A percentile compares a stretch with the other conserved stretches of the same genome.
Conservation (phyloP, 257 asterid species). For the Solanum clarkiae region DNA sequence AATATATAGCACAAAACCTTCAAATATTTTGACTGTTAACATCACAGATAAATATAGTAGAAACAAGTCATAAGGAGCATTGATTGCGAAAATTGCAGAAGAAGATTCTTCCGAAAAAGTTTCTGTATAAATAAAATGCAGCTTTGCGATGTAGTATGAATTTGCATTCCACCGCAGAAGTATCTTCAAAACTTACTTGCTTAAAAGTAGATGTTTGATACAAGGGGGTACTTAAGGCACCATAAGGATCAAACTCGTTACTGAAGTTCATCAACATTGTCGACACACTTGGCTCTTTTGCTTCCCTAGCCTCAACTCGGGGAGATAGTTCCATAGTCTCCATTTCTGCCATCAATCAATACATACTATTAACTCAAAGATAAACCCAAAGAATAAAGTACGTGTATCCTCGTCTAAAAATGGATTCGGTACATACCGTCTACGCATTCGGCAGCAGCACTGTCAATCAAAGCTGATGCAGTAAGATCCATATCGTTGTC, state of each 20-base stretch:
- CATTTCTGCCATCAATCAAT: conserved; percentile 19
- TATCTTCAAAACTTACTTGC: conserved; percentile 41
- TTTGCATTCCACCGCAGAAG: not conserved
- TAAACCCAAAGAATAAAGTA: not conserved
- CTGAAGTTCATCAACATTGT: conserved; percentile 79
- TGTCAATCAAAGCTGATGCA: conserved; percentile 32
- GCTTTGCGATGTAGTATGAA: not conserved
- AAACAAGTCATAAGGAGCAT: not conserved
- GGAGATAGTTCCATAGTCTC: conserved; percentile 12
- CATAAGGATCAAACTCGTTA: conserved; percentile 83
- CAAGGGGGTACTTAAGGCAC: conserved; percentile 80
- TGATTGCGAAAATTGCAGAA: not conserved
- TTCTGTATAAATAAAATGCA: not conserved
- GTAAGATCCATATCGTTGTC: conserved; percentile 53
- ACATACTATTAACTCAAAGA: not conserved
- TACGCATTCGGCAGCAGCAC: conserved; percentile 24
- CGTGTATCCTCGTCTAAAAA: not conserved
- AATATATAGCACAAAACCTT: not conserved
- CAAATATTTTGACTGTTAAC: not conserved
- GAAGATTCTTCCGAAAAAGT: not conserved
- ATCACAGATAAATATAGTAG: not conserved
- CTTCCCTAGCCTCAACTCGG: conserved; percentile 25
- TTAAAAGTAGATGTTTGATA: conserved; percentile 98
- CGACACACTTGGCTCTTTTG: conserved; percentile 46
- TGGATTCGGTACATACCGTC: conserved; percentile 17